These are phyloP conservation scores for Auxenochlorella pyrenoidosa DNA, from an alignment of 139 green algal genomes.

Conservation along the genomic window DNA sequence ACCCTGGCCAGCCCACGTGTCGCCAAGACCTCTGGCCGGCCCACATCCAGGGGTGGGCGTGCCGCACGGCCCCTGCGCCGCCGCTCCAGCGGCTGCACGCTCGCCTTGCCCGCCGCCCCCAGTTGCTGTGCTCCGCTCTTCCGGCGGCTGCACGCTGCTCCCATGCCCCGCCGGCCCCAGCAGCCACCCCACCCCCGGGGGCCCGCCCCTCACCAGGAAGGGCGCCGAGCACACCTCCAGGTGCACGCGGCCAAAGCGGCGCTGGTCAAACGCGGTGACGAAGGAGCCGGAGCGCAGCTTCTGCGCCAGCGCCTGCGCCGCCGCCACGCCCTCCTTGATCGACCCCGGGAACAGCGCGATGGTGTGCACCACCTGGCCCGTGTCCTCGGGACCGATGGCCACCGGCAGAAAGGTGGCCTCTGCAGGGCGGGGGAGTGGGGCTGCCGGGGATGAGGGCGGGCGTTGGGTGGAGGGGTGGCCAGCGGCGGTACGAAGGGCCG, in stretches of 20 bases:
- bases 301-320: conserved; percentile 1
- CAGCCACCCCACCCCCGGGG: not conserved
- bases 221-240: not conserved
- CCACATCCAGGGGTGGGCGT: no score
- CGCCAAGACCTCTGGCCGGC: no score
- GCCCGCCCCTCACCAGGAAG: not conserved
- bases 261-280: not conserved
- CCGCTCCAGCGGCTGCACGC: no score
- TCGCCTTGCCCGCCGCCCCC: no score
- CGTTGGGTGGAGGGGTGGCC: not conserved
- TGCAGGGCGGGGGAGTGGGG: not conserved
- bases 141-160: not conserved
- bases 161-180: not conserved
- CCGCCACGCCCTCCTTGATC: not conserved
- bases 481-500: not conserved
- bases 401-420: conserved; percentile 12
- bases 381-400: not conserved
- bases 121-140: no score
- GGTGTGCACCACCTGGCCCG: conserved; percentile 11
- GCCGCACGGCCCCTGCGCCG: no score
- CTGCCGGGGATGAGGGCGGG: not conserved
- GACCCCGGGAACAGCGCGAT: not conserved
- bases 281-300: conserved; percentile 8
- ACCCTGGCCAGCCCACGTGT: no score
- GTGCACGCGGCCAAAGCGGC: conserved; percentile 7